Percentiles rank a stretch among this genome's conserved stretches.
phyloP scores from a whole-genome alignment of 768 basidiomycete species.

The Amanita brunnescens region DNA sequence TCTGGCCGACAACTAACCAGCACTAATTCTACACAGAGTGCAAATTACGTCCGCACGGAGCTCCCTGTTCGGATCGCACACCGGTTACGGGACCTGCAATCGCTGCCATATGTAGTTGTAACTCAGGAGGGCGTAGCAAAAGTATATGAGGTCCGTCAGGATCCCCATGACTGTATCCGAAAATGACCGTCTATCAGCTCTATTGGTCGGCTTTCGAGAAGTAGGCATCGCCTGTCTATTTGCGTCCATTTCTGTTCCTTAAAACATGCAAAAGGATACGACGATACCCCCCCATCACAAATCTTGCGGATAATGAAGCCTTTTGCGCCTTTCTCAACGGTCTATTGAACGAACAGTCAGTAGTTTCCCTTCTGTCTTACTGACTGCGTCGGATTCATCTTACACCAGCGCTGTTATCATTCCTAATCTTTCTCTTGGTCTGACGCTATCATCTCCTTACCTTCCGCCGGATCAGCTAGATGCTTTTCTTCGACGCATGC shows the following conservation, averaged over 20 bases:
- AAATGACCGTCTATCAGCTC: conserved; percentile 35
- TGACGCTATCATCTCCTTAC: conserved; percentile 78
- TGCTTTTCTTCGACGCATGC: conserved; percentile 85
- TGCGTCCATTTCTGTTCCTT: neutral
- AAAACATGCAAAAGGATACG: conserved; percentile 44
- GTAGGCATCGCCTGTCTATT: conserved; percentile 30
- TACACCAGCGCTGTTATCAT: conserved; percentile 63
- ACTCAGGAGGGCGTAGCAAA: conserved; percentile 76
- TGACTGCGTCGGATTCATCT: conserved; percentile 6
- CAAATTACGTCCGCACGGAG: conserved; percentile 86
- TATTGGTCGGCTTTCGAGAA: conserved; percentile 87
- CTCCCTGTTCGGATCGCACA: conserved; percentile 84
- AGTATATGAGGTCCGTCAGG: conserved; percentile 66
- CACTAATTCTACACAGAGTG: conserved; percentile 47
- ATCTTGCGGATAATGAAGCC: conserved; percentile 60
- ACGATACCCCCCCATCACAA: conserved; percentile 63
- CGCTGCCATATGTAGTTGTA: conserved; percentile 79
- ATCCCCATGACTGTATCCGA: neutral
- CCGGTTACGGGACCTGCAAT: conserved; percentile 78
- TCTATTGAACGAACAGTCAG: conserved; percentile 71
- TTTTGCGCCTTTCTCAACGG: conserved; percentile 67
- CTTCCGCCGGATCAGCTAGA: conserved; percentile 74
- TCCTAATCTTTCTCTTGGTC: conserved; percentile 71
- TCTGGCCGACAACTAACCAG: neutral
- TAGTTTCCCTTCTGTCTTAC: conserved; percentile 10